Evolutionary conservation across 768 basidiomycete species (phyloP).

Genomic region (Lactarius indigo): DNA sequence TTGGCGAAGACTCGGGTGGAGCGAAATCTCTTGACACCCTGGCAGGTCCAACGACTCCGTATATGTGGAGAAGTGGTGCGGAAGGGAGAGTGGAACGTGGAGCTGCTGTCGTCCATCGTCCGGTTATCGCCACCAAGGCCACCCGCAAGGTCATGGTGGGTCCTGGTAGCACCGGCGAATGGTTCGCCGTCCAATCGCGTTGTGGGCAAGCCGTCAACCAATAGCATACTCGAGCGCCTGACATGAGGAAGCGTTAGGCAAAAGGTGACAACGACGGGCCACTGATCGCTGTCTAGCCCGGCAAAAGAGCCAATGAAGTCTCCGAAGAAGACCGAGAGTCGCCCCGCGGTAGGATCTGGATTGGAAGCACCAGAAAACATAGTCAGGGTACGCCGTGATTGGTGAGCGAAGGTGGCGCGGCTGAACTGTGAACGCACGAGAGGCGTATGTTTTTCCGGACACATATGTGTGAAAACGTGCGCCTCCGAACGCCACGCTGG

Average conservation of each 20-base stretch:
- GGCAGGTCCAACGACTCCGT: not conserved
- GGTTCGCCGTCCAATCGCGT: not conserved
- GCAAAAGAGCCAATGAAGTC: not conserved
- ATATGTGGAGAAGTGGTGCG: not conserved
- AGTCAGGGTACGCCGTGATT: not conserved
- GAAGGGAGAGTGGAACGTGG: not conserved
- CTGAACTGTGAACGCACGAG: not conserved
- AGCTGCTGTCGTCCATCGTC: not conserved
- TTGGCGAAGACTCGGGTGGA: not conserved
- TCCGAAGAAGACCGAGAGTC: not conserved
- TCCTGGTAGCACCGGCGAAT: not conserved
- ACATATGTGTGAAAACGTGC: not conserved
- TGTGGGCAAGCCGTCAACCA: not conserved
- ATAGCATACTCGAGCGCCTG: not conserved
- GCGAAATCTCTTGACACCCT: not conserved
- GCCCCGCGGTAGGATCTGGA: not conserved
- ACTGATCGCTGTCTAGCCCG: not conserved
- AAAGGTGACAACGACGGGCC: not conserved
- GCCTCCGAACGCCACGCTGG: not conserved
- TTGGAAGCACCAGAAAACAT: not conserved
- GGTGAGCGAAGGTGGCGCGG: not conserved
- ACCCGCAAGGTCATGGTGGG: not conserved
- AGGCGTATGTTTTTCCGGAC: not conserved
- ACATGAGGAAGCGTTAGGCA: not conserved
- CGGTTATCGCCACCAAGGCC: not conserved